Conservation (phyloP, 495 filamentous ascomycete genomes). For the Trichoderma parareesei region DNA sequence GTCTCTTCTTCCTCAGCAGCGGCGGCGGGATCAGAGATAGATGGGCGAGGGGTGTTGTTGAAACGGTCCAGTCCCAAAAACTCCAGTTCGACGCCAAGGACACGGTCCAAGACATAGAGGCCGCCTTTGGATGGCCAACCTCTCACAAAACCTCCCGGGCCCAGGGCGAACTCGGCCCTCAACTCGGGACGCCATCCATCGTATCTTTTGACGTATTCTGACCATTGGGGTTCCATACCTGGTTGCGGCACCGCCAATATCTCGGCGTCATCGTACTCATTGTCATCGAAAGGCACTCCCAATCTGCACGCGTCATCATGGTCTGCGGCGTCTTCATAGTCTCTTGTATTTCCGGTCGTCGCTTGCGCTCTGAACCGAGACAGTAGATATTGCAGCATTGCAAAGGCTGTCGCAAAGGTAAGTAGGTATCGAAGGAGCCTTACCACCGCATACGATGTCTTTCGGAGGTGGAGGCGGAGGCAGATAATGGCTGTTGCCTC, state of each 20-base stretch:
- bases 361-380: neutral
- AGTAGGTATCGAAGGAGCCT: neutral
- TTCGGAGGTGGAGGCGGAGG: neutral
- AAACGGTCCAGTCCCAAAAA: neutral
- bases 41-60: neutral
- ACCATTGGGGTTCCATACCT: neutral
- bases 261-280: neutral
- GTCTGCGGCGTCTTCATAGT: no score
- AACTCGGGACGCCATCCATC: neutral
- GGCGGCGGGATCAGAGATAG: neutral
- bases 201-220: neutral
- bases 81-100: neutral
- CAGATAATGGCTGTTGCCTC: no score
- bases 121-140: neutral
- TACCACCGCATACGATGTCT: neutral
- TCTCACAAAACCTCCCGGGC: neutral
- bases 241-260: neutral
- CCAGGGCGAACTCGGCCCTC: neutral
- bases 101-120: neutral
- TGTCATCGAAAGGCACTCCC: no score
- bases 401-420: neutral
- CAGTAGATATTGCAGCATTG: neutral
- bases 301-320: no score
- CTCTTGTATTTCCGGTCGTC: neutral
- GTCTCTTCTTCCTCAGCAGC: neutral